phyloP scores from a whole-genome alignment of 2,329 filamentous ascomycete species.

The Colletotrichum falcatum region DNA sequence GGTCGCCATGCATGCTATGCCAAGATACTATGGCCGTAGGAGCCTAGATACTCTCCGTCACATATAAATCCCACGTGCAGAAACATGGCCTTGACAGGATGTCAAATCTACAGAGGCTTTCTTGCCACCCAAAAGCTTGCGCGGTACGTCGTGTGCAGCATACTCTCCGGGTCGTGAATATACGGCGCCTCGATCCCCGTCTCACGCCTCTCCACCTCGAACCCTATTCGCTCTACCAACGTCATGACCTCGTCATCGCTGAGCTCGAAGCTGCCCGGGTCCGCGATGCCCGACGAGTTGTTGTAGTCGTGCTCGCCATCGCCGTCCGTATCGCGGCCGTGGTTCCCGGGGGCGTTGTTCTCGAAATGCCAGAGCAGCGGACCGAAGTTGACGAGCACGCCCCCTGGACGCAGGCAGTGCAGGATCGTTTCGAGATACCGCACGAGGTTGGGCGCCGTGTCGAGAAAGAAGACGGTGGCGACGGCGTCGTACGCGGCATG shows the following conservation, averaged over 20 bases:
- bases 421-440: constrained; percentile 87
- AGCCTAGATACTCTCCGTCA: not conserved
- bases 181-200: constrained; percentile 79
- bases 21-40: not conserved
- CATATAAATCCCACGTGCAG: not conserved
- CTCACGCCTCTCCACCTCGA: constrained; percentile 75
- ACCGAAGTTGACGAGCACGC: constrained; percentile 89
- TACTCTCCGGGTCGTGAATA: constrained; percentile 85
- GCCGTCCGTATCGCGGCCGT: constrained; percentile 63
- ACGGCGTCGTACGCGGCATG: constrained; percentile 80
- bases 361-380: constrained; percentile 97
- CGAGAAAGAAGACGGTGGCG: constrained; percentile 93
- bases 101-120: constrained; percentile 62
- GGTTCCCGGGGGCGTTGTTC: constrained; percentile 72
- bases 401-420: constrained; percentile 81
- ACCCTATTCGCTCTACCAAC: constrained; percentile 81
- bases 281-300: constrained; percentile 77
- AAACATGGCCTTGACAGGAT: not conserved
- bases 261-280: constrained; percentile 91
- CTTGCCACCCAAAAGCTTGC: constrained; percentile 88
- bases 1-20: constrained; percentile 16
- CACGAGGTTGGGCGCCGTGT: constrained; percentile 94
- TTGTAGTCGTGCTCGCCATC: constrained; percentile 63
- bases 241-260: constrained; percentile 88
- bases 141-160: constrained; percentile 86